Evolutionary conservation across 2,329 filamentous ascomycete genomes (phyloP).

Genomic region (Acrodontium crateriforme): DNA sequence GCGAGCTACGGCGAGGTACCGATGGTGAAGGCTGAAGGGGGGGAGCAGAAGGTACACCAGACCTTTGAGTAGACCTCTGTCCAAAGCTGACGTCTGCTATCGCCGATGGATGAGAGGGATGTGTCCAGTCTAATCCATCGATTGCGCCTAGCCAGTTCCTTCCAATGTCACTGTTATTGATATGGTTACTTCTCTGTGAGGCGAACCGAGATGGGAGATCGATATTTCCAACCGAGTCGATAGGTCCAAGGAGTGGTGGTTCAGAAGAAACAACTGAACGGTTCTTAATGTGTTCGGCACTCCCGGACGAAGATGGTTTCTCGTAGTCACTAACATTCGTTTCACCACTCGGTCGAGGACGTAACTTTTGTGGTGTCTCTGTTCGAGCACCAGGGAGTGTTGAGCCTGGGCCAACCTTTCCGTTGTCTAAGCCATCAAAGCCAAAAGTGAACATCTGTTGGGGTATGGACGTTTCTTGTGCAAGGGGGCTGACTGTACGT

Average conservation of each 20-base stretch:
- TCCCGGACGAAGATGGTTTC: not conserved
- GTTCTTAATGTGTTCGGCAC: not conserved
- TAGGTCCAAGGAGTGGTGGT: constrained; percentile 13
- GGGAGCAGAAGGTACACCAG: constrained; percentile 2
- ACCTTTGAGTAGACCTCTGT: not conserved
- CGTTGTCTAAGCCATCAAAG: constrained; percentile 5
- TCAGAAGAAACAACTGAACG: not conserved
- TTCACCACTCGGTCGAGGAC: not conserved
- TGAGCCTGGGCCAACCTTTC: not conserved
- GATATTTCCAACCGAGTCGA: constrained; percentile 15
- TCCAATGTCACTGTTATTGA: constrained; percentile 3
- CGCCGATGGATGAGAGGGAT: constrained; percentile 5
- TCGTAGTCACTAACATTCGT: not conserved
- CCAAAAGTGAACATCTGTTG: constrained; percentile 9
- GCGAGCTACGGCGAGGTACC: constrained; percentile 13
- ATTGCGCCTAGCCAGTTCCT: constrained; percentile 17
- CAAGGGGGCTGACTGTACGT: constrained; percentile 9
- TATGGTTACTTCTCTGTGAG: constrained; percentile 8
- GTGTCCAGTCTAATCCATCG: constrained; percentile 16
- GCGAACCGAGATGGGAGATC: constrained; percentile 20
- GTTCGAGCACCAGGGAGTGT: not conserved
- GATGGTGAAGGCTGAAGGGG: constrained; percentile 4
- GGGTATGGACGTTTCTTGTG: constrained; percentile 1
- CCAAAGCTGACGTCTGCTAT: constrained; percentile 1
- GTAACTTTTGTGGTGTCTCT: too few relatives aligned